phyloP scores from a whole-genome alignment of 805 yeast species.

The Kuraishia ogatae region DNA sequence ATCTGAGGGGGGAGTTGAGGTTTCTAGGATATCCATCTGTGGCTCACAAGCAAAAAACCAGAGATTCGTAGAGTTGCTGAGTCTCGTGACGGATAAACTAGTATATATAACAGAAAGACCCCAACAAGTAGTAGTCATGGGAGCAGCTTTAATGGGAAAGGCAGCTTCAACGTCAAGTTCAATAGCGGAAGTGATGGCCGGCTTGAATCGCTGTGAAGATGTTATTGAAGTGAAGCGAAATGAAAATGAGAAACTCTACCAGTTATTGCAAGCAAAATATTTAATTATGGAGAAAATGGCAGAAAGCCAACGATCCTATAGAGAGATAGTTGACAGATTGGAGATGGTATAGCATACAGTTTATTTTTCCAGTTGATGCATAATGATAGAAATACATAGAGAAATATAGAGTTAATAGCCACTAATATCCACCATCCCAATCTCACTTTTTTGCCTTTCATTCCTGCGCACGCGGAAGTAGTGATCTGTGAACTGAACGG shows the following conservation, averaged over 20 bases:
- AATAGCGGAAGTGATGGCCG: neutral
- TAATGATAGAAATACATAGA: neutral
- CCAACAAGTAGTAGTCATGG: conserved; percentile 1
- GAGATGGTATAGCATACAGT: neutral
- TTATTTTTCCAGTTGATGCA: neutral
- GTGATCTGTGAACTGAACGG: conserved; percentile 77
- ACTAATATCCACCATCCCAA: conserved; percentile 21
- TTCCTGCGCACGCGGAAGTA: conserved; percentile 78
- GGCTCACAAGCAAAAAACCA: conserved; percentile 47
- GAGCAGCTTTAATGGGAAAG: conserved; percentile 4
- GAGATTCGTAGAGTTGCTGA: conserved; percentile 26
- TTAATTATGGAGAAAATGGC: conserved; percentile 26
- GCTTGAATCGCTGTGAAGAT: neutral
- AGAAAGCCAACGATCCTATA: conserved; percentile 22
- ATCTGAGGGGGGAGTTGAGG: conserved; percentile 9
- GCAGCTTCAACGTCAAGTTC: neutral
- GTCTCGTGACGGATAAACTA: conserved; percentile 13
- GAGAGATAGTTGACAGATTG: conserved; percentile 11
- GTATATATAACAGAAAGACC: conserved; percentile 4
- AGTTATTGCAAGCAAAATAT: conserved; percentile 16
- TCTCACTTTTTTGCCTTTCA: conserved; percentile 72
- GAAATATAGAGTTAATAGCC: conserved; percentile 8
- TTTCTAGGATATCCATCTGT: conserved; percentile 29
- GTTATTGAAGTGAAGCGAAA: too few species aligned
- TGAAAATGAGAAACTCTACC: conserved; percentile 1